Conservation (phyloP, 768 basidiomycete genomes). For the Tremella fuciformis region DNA sequence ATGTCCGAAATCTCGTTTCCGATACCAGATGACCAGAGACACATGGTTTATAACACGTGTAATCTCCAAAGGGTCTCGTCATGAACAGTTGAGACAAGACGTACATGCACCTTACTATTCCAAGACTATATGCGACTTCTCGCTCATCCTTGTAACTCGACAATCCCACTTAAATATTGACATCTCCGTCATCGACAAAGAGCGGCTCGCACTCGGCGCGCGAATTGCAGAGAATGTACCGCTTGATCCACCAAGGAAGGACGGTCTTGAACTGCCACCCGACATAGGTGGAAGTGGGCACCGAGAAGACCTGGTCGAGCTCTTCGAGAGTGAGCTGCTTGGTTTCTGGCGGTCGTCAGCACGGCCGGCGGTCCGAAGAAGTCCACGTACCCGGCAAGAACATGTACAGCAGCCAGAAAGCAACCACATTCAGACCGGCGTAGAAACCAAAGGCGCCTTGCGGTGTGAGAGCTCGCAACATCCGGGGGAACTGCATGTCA, state of each 20-base stretch:
- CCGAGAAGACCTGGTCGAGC: constrained; percentile 1
- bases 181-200: too few species aligned
- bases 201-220: too few species aligned
- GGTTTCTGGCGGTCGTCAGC: constrained; percentile 34
- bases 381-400: constrained; percentile 23
- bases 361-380: constrained; percentile 21
- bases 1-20: too few species aligned
- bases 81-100: too few species aligned
- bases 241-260: constrained; percentile 43
- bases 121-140: too few species aligned
- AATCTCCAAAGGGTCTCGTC: too few species aligned
- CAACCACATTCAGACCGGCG: constrained; percentile 48
- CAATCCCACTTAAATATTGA: too few species aligned
- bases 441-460: constrained; percentile 61
- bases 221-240: constrained; percentile 35
- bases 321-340: constrained; percentile 28
- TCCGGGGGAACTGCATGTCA: constrained; percentile 59
- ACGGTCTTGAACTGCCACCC: constrained; percentile 13
- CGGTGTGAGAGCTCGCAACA: constrained; percentile 63
- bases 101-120: too few species aligned
- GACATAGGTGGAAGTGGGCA: background rate
- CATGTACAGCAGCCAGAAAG: constrained; percentile 33
- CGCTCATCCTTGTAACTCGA: too few species aligned
- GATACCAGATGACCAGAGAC: too few species aligned
- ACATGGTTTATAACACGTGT: too few species aligned